Percentiles rank a stretch among this genome's conserved stretches.
Conservation (phyloP, 140 eudicot genomes). For the Anethum foeniculum region DNA sequence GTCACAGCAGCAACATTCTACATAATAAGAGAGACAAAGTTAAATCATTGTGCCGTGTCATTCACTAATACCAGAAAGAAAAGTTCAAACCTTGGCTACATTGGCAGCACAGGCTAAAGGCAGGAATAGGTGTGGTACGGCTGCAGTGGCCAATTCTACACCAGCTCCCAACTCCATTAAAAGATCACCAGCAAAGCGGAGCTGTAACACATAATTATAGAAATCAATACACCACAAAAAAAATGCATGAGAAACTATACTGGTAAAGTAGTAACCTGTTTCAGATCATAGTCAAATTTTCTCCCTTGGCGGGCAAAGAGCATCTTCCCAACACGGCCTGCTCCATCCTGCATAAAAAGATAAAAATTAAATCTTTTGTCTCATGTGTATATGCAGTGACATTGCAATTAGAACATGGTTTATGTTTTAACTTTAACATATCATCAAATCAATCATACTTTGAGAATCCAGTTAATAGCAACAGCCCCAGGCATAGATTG, state of each 20-base stretch:
- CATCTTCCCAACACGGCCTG: constrained; percentile 97
- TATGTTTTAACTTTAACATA: background rate
- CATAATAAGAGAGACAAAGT: background rate
- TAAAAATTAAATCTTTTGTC: background rate
- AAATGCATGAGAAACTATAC: background rate
- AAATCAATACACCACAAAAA: background rate
- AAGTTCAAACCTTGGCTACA: constrained; percentile 64
- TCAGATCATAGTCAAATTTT: constrained; percentile 92
- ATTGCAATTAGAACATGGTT: background rate
- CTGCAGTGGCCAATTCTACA: constrained; percentile 87
- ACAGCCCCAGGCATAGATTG: constrained; percentile 74
- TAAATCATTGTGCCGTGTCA: too few relatives aligned
- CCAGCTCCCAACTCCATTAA: constrained; percentile 96
- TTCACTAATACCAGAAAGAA: too few relatives aligned
- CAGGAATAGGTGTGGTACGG: constrained; percentile 78
- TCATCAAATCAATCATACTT: constrained; percentile 32
- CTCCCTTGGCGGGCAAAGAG: constrained; percentile 88
- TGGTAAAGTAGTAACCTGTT: constrained; percentile 50
- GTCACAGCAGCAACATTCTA: constrained; percentile 94
- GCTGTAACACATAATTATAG: constrained; percentile 45
- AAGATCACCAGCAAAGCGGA: constrained; percentile 85
- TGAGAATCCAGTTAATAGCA: constrained; percentile 94
- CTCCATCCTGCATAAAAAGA: constrained; percentile 59
- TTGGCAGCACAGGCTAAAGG: constrained; percentile 98
- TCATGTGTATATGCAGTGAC: background rate